Conservation (phyloP, 1,139 yeast species). For the Pichia sp. region DNA sequence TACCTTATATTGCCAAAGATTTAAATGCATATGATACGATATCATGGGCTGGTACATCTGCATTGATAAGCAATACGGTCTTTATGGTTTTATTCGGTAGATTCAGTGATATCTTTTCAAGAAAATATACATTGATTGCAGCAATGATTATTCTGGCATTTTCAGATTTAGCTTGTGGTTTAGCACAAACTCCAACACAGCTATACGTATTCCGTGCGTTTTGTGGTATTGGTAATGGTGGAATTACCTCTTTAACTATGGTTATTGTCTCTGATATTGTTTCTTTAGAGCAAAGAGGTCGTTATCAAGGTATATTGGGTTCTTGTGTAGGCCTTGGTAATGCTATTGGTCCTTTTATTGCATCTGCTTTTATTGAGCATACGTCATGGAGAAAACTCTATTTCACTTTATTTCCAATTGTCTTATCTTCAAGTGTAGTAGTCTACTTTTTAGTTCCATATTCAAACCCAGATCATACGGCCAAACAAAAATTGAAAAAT, state of each 20-base stretch:
- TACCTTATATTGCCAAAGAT: slow-evolving; percentile 22
- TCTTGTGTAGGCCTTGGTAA: slow-evolving; percentile 47
- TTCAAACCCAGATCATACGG: slow-evolving; percentile 8
- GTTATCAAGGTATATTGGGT: slow-evolving; percentile 43
- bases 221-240: slow-evolving; percentile 50
- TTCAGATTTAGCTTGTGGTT: slow-evolving; percentile 32
- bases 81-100: slow-evolving; percentile 23
- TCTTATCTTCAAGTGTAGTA: slow-evolving; percentile 15
- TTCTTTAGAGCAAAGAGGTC: slow-evolving; percentile 42
- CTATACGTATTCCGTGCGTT: slow-evolving; percentile 43
- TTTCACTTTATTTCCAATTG: slow-evolving; percentile 39
- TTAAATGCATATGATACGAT: slow-evolving; percentile 20
- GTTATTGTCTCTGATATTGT: slow-evolving; percentile 46
- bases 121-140: slow-evolving; percentile 40
- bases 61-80: slow-evolving; percentile 33
- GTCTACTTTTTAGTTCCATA: slow-evolving; percentile 8
- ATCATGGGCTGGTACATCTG: slow-evolving; percentile 49
- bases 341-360: slow-evolving; percentile 51
- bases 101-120: slow-evolving; percentile 37
- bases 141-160: slow-evolving; percentile 28
- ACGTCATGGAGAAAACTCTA: slow-evolving; percentile 45
- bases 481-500: slow-evolving; percentile 26
- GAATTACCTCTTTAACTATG: slow-evolving; percentile 41
- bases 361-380: slow-evolving; percentile 43
- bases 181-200: slow-evolving; percentile 37